These are phyloP conservation scores for Aspergillus neoniger DNA, from an alignment of 2,329 filamentous ascomycete genomes.

Conservation along the genomic window DNA sequence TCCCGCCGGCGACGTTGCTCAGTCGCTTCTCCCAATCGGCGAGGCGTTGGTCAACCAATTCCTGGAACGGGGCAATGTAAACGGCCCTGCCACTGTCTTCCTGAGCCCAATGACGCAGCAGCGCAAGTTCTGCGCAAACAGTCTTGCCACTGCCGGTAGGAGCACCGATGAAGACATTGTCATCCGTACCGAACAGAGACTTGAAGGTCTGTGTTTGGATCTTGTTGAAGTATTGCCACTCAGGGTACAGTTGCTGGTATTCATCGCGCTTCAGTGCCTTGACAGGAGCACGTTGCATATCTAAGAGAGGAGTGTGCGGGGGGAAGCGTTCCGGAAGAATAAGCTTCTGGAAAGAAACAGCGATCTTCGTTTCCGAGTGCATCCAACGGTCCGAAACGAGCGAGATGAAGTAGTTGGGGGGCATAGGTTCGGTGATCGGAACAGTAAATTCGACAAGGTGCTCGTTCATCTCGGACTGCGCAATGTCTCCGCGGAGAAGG, in stretches of 20 bases:
- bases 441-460: conserved; percentile 96
- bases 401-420: conserved; percentile 97
- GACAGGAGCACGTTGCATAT: conserved; percentile 87
- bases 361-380: conserved; percentile 91
- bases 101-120: conserved; percentile 83
- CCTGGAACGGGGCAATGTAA: conserved; percentile 93
- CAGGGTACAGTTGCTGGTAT: conserved; percentile 76
- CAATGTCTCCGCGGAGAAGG: conserved; percentile 85
- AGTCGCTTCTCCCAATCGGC: conserved; percentile 86
- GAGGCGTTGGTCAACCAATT: conserved; percentile 78
- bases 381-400: conserved; percentile 96
- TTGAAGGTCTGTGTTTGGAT: conserved; percentile 98
- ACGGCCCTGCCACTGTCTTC: conserved; percentile 74
- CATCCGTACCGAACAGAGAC: conserved; percentile 83
- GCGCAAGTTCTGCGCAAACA: conserved; percentile 89
- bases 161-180: conserved; percentile 92
- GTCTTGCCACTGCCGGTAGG: conserved; percentile 96
- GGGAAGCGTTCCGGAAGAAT: conserved; percentile 95
- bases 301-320: conserved; percentile 85
- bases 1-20: conserved; percentile 72
- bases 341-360: conserved; percentile 92
- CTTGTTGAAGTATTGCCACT: conserved; percentile 90
- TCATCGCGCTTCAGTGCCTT: conserved; percentile 84
- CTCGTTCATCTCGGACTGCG: conserved; percentile 80
- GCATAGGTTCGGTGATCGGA: conserved; percentile 95